Percentiles rank a stretch among this genome's conserved stretches.
Evolutionary conservation across 805 yeast species (phyloP).

Genomic region (Pichia membranifaciens): DNA sequence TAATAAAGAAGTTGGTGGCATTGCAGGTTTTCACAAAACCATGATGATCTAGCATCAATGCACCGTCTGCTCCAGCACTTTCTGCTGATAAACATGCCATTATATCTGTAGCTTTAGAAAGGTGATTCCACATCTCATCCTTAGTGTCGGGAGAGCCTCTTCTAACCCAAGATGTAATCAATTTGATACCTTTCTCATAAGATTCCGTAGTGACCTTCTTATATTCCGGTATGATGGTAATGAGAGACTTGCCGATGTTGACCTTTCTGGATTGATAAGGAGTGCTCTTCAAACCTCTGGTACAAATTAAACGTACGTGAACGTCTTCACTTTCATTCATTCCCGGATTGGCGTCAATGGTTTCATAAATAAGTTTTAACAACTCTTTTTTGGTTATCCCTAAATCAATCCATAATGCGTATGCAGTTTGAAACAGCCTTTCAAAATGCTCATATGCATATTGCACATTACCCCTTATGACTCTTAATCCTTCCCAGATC

Average conservation of each 20-base stretch:
- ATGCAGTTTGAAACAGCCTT: conserved; percentile 4
- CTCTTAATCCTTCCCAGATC: conserved; percentile 4
- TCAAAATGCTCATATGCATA: conserved; percentile 5
- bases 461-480: conserved; percentile 2
- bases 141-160: conserved; percentile 6
- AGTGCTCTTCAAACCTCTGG: conserved; percentile 6
- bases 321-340: conserved; percentile 1
- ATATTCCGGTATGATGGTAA: conserved; percentile 6
- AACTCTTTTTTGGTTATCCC: conserved; percentile 1
- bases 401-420: conserved; percentile 6
- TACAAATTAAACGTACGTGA: conserved; percentile 5
- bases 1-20: conserved; percentile 6
- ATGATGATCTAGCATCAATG: conserved; percentile 4
- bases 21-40: conserved; percentile 9
- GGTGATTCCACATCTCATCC: conserved; percentile 9
- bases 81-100: conserved; percentile 1
- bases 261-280: conserved; percentile 8
- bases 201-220: neutral
- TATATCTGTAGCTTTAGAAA: conserved; percentile 6
- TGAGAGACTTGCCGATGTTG: conserved; percentile 3
- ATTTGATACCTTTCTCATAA: neutral
- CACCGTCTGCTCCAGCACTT: conserved; percentile 7
- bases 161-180: conserved; percentile 8
- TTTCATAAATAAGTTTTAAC: conserved; percentile 2
- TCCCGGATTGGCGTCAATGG: conserved; percentile 7